Evolutionary conservation across 805 yeast genomes (phyloP), one percentile per base, ranked within the genome.

Genomic region (Priceomyces haplophilus): DNA sequence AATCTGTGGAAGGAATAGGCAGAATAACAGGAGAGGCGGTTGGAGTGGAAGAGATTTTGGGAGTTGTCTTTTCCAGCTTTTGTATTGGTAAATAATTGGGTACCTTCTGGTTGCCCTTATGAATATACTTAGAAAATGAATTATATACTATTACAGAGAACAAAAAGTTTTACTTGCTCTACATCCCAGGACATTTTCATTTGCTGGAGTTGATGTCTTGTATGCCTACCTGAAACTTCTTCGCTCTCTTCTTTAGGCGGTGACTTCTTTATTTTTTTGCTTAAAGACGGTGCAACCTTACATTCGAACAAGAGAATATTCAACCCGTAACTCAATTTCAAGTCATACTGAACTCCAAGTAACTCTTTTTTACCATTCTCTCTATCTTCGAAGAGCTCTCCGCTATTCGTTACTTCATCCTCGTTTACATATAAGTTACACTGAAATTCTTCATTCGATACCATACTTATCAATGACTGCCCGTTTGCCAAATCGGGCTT

Each of bases 1-100:
- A 75, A 38, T 81, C 96, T 0, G 80, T 84, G 15, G 88, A 84
- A 11, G 97, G 97, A 0, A 85, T 93, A 30, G 97, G 97, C 0
- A 86, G 83, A 55, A 85, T 93, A 19, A 90, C 97, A 0, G 99
- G 98, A 1, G 85, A 86, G 31, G 78, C 88, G 0, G 80, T 91
- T 11, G 96, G 95, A 0, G 75, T 90, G 0, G 97, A 93, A 52
- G 98, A 93, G 56, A 81, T 93, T 0, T 67, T 93, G 4, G 97
- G 93, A 0, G 91, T 87, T 1, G 93, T 93, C 0, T 93, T 93
- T 57, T 82, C 96, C 2, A 85, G 81, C 47, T 93, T 93, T 59
- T 93, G 99, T 62, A 88, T 93, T 17, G 99, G 99, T 0, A 91
- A 91, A 61, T 91, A 66, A 50, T 27, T 18, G 16, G 13, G 31